Conservation (phyloP, 2,329 filamentous ascomycete species). For the Fusarium sp. region DNA sequence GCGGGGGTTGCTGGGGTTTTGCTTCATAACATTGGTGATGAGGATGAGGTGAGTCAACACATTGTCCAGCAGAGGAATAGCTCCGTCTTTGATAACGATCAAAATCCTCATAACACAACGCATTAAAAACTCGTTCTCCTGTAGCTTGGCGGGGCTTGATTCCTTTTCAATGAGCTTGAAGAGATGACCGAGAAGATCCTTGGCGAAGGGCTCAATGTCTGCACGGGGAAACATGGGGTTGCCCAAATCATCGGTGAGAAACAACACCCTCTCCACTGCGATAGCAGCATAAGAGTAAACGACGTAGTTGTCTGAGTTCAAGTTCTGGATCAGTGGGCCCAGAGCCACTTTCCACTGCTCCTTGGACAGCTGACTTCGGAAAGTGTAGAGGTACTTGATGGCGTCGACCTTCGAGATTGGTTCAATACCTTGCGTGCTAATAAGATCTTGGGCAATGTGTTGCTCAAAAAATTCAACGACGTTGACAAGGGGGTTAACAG, state of each 20-base stretch:
- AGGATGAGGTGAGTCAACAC: conserved; percentile 85
- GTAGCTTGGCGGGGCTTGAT: conserved; percentile 85
- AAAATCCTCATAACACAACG: conserved; percentile 97
- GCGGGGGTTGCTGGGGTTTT: conserved; percentile 94
- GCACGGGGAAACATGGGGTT: conserved; percentile 81
- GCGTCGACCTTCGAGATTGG: conserved; percentile 96
- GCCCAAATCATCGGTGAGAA: conserved; percentile 78
- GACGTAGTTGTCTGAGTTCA: conserved; percentile 91
- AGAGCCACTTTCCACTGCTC: conserved; percentile 93
- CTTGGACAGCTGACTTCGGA: conserved; percentile 92
- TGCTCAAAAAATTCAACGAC: conserved; percentile 96
- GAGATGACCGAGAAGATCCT: conserved; percentile 86
- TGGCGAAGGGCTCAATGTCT: conserved; percentile 82
- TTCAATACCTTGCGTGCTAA: conserved; percentile 73
- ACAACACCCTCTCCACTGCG: conserved; percentile 91
- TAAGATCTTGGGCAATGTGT: conserved; percentile 87
- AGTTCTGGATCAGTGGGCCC: conserved; percentile 87
- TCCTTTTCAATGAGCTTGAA: conserved; percentile 93
- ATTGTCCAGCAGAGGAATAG: conserved; percentile 76
- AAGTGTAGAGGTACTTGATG: conserved; percentile 97
- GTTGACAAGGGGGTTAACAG: conserved; percentile 85
- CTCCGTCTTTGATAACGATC: conserved; percentile 88
- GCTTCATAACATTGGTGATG: conserved; percentile 91
- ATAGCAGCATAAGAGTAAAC: conserved; percentile 98
- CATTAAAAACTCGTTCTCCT: conserved; percentile 99